Conservation (phyloP, 306 rosid species). For the Hylodesmum podocarpum region DNA sequence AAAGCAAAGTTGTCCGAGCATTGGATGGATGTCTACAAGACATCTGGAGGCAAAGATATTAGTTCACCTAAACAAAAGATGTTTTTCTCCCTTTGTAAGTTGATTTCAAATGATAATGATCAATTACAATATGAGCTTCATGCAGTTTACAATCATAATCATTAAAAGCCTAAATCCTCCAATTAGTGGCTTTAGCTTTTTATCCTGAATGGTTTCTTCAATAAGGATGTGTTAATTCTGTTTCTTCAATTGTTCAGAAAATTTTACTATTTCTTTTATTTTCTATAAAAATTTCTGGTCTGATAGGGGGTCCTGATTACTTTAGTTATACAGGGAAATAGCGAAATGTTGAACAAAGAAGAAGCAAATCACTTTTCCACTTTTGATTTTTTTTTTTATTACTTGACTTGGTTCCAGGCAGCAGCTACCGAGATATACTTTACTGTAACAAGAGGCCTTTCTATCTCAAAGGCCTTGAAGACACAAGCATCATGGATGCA, state of each 20-base stretch:
- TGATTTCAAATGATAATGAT: conserved; percentile 4
- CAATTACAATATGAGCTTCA: conserved; percentile 10
- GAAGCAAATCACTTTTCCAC: background rate
- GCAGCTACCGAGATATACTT: conserved; percentile 76
- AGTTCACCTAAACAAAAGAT: conserved; percentile 58
- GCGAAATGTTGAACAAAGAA: background rate
- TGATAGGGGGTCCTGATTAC: background rate
- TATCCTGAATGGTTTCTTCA: conserved; percentile 11
- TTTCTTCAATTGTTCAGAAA: conserved; percentile 13
- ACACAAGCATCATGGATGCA: conserved; percentile 72
- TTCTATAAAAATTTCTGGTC: background rate
- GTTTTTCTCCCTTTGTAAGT: conserved; percentile 85
- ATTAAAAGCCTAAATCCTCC: background rate
- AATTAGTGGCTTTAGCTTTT: background rate
- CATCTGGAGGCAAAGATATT: conserved; percentile 67
- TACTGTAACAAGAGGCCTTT: conserved; percentile 86
- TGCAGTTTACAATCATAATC: background rate
- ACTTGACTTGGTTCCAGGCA: conserved; percentile 54
- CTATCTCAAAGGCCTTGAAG: conserved; percentile 73
- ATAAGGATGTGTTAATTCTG: background rate
- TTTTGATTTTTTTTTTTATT: conserved; percentile 9
- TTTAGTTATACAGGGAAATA: background rate
- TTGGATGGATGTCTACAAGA: conserved; percentile 74
- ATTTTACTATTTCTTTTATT: background rate
- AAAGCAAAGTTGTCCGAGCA: conserved; percentile 63